Evolutionary conservation across 192 early-diverging fungal genomes (phyloP).

Genomic region (Anaeromyces robustus): DNA sequence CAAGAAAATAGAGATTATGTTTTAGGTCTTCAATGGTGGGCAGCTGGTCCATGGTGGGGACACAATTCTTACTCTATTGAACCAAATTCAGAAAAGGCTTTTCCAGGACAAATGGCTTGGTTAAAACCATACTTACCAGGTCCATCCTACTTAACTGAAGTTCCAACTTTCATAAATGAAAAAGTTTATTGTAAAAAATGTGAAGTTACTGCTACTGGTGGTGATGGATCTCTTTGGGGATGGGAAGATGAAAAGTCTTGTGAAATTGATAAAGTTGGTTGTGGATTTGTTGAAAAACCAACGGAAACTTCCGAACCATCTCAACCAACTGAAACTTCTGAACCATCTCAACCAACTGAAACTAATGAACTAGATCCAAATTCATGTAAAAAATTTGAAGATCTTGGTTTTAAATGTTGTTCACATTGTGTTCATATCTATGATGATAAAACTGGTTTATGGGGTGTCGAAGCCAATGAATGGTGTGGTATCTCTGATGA

Average conservation of each 20-base stretch:
- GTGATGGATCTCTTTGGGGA: not conserved
- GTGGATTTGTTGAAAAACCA: too few relatives aligned
- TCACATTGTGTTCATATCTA: not conserved
- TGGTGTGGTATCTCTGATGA: not conserved
- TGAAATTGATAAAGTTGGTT: not conserved
- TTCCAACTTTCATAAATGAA: not conserved
- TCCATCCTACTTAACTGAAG: not conserved
- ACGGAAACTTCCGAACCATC: too few relatives aligned
- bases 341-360: too few relatives aligned
- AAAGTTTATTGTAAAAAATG: not conserved
- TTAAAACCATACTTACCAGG: not conserved
- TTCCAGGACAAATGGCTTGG: not conserved
- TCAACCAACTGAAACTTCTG: too few relatives aligned
- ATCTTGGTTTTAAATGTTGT: not conserved
- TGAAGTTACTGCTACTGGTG: not conserved
- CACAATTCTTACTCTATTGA: not conserved
- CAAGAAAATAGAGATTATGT: conserved; percentile 4
- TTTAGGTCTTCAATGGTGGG: conserved; percentile 4
- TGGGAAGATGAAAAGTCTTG: not conserved
- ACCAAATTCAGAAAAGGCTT: not conserved
- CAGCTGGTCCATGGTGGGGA: conserved; percentile 10
- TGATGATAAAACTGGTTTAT: not conserved
- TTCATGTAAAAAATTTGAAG: not conserved
- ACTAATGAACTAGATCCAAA: not conserved
- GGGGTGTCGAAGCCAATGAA: not conserved